A percentile compares a stretch with the other conserved stretches of the same genome.
These are phyloP conservation scores for Gnetum montanum DNA, from an alignment of 75 land plant species.

Conservation along the genomic window DNA sequence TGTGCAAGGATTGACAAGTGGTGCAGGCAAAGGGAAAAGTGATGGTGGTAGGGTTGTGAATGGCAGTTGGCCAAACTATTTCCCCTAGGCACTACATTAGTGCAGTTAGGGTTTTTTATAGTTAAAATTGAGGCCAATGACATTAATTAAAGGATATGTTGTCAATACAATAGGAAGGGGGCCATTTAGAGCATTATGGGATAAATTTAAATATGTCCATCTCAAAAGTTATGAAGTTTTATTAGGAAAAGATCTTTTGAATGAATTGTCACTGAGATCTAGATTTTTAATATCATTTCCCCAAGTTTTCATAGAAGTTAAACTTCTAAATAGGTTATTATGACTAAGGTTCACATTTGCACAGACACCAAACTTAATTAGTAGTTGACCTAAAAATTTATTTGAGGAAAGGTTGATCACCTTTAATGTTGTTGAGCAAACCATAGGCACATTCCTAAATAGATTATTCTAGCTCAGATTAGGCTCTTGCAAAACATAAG, in stretches of 20 bases:
- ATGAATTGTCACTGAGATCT: constrained; percentile 51
- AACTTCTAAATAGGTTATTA: constrained; percentile 52
- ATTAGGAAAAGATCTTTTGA: constrained; percentile 49
- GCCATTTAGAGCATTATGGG: constrained; percentile 56
- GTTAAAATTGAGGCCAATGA: constrained; percentile 62
- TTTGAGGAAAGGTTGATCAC: constrained; percentile 69
- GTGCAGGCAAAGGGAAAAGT: constrained; percentile 37
- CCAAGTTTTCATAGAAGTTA: constrained; percentile 50
- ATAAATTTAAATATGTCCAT: constrained; percentile 30
- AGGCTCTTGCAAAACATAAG: constrained; percentile 37
- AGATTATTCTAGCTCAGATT: constrained; percentile 51
- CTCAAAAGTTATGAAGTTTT: constrained; percentile 45
- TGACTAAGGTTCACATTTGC: constrained; percentile 63
- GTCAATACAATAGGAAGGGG: constrained; percentile 44
- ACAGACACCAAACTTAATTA: constrained; percentile 43
- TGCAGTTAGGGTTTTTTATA: no score
- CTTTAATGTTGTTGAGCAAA: constrained; percentile 44
- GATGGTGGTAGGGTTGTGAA: constrained; percentile 44
- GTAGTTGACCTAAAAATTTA: constrained; percentile 54
- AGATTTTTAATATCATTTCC: constrained; percentile 50
- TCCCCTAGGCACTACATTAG: no score
- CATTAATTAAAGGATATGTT: constrained; percentile 33
- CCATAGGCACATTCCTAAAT: constrained; percentile 39
- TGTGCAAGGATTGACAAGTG: constrained; percentile 29
- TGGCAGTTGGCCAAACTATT: no score